phyloP scores from a whole-genome alignment of 2,329 filamentous ascomycete genomes.

The Fusarium zealandicum region DNA sequence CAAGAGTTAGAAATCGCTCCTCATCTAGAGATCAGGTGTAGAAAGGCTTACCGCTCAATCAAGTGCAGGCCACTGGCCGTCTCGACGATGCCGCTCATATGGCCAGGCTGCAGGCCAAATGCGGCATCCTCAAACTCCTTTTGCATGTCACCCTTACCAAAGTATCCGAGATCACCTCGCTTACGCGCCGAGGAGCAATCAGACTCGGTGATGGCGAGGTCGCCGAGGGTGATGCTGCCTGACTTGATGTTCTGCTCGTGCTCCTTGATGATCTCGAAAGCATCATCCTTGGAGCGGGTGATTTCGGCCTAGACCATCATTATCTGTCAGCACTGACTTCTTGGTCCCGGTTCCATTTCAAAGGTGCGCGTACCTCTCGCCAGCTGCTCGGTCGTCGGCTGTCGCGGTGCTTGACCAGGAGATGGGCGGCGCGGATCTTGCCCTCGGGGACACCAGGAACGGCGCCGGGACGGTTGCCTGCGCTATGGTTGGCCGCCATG shows the following conservation, averaged over 20 bases:
- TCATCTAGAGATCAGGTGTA: background rate
- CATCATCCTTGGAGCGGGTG: constrained; percentile 87
- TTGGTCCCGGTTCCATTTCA: background rate
- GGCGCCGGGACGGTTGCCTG: constrained; percentile 52
- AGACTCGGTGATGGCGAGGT: constrained; percentile 86
- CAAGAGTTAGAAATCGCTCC: background rate
- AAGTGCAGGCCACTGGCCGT: constrained; percentile 94
- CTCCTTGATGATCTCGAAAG: constrained; percentile 74
- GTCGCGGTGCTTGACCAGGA: constrained; percentile 91
- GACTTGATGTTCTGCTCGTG: constrained; percentile 80
- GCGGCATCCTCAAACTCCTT: constrained; percentile 97
- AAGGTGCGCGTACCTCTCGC: constrained; percentile 67
- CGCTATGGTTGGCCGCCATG: constrained; percentile 88
- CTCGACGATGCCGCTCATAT: constrained; percentile 87
- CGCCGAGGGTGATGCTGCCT: constrained; percentile 74
- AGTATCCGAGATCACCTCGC: constrained; percentile 92
- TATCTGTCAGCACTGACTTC: constrained; percentile 2
- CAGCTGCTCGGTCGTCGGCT: constrained; percentile 92
- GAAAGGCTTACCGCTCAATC: constrained; percentile 82
- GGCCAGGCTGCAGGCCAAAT: constrained; percentile 85
- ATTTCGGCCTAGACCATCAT: constrained; percentile 69
- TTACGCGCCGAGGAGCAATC: constrained; percentile 97
- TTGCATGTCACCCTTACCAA: constrained; percentile 95
- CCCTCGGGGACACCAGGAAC: constrained; percentile 62
- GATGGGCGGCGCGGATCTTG: constrained; percentile 92